Evolutionary conservation across 108 stramenopile species (phyloP).

Genomic region (Chaetoceros muelleri): DNA sequence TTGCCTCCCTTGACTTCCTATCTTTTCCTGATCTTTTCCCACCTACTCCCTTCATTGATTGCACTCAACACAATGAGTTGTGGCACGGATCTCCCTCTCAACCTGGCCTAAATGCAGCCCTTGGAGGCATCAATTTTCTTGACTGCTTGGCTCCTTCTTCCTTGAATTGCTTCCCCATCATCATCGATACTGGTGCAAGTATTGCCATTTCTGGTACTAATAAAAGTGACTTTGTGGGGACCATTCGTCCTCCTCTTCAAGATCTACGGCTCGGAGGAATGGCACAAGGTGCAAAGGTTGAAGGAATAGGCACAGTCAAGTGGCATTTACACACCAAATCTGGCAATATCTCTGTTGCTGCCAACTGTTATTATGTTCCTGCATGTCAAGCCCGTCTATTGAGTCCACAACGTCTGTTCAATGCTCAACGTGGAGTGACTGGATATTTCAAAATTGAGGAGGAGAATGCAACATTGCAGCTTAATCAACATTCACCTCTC

Average conservation of each 20-base stretch:
- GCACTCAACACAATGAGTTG: background rate
- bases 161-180: background rate
- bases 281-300: background rate
- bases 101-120: background rate
- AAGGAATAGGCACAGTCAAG: background rate
- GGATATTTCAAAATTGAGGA: background rate
- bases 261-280: slow-evolving; percentile 2
- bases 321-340: slow-evolving; percentile 1
- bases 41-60: background rate
- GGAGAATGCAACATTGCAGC: background rate
- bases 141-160: background rate
- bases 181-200: background rate
- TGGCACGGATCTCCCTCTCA: background rate
- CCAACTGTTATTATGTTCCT: background rate
- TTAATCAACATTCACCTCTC: background rate
- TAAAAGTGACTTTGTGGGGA: slow-evolving; percentile 3
- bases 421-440: background rate
- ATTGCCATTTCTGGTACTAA: background rate
- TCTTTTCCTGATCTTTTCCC: background rate
- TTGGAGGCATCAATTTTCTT: no score
- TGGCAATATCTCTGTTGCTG: background rate
- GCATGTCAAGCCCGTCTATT: background rate
- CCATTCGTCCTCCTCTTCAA: background rate
- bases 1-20: no score
- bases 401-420: background rate